A percentile compares a stretch with the other conserved stretches of the same genome.
Conservation (phyloP, 2,329 filamentous ascomycete species). For the Pestalotiopsis fici region DNA sequence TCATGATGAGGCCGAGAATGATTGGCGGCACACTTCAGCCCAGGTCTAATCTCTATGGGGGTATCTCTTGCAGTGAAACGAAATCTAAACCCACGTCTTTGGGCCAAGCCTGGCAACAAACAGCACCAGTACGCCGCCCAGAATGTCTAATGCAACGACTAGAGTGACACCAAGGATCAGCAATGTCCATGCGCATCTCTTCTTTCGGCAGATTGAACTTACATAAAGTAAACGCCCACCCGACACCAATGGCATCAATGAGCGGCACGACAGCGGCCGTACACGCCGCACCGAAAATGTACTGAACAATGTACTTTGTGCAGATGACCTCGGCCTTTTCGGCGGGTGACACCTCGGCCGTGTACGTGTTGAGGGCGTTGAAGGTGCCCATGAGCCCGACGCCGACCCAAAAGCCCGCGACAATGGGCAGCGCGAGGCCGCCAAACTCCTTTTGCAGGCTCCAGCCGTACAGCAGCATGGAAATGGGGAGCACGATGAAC, state of each 20-base stretch:
- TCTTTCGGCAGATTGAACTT: neutral
- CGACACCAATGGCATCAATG: constrained; percentile 28
- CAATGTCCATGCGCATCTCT: neutral
- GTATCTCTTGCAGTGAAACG: neutral
- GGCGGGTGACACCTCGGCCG: constrained; percentile 10
- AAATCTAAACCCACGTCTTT: neutral
- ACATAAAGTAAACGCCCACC: constrained; percentile 11
- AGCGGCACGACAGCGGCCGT: constrained; percentile 26
- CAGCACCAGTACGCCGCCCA: neutral
- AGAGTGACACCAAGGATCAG: neutral
- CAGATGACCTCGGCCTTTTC: constrained; percentile 23
- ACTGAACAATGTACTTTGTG: constrained; percentile 33
- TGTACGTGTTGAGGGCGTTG: constrained; percentile 16
- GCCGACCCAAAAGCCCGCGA: constrained; percentile 12
- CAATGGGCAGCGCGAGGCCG: constrained; percentile 43
- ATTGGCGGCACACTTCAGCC: neutral
- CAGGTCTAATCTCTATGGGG: neutral
- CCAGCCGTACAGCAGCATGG: constrained; percentile 70
- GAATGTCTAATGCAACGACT: constrained; percentile 4
- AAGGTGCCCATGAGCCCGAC: constrained; percentile 13
- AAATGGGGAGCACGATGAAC: constrained; percentile 57
- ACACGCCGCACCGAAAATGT: constrained; percentile 23
- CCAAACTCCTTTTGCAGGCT: constrained; percentile 55
- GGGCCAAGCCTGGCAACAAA: neutral
- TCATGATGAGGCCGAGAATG: neutral